These are phyloP conservation scores for Oryza meyeriana DNA, from an alignment of 176 grass and related monocot genomes.

Conservation along the genomic window DNA sequence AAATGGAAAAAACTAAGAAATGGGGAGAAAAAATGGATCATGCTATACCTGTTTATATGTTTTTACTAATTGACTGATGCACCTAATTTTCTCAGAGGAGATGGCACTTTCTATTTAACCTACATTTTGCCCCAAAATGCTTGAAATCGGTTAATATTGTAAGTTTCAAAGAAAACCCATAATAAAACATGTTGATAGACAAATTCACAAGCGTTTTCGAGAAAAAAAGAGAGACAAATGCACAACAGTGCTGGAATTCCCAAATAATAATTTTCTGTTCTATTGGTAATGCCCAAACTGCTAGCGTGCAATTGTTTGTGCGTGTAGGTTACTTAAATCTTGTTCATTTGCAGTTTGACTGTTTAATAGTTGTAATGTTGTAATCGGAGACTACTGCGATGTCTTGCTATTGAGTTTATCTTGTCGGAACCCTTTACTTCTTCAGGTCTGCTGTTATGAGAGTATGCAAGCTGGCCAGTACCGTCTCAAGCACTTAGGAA, in stretches of 20 bases:
- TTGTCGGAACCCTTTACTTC: background rate
- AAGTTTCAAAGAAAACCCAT: background rate
- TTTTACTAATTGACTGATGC: background rate
- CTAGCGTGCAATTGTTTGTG: background rate
- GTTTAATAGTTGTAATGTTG: constrained; percentile 6
- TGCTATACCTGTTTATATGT: background rate
- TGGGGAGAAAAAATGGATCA: background rate
- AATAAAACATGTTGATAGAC: background rate
- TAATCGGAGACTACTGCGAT: background rate
- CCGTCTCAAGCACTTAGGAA: constrained; percentile 85
- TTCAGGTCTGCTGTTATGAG: constrained; percentile 92
- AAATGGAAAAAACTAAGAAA: background rate
- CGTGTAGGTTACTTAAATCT: background rate
- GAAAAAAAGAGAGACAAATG: too few species aligned
- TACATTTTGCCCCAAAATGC: background rate
- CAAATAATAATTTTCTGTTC: background rate
- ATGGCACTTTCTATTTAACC: background rate
- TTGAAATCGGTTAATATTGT: background rate
- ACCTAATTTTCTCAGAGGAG: background rate
- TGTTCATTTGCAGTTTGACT: constrained; percentile 8
- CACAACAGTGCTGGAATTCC: background rate
- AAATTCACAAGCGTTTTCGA: too few species aligned
- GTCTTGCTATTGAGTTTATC: constrained; percentile 17
- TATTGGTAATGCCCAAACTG: background rate
- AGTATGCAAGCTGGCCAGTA: constrained; percentile 90